Percentiles rank a stretch among this genome's conserved stretches.
These are phyloP conservation scores for Penicillium sp. DNA, from an alignment of 2,329 filamentous ascomycete species.

Conservation along the genomic window DNA sequence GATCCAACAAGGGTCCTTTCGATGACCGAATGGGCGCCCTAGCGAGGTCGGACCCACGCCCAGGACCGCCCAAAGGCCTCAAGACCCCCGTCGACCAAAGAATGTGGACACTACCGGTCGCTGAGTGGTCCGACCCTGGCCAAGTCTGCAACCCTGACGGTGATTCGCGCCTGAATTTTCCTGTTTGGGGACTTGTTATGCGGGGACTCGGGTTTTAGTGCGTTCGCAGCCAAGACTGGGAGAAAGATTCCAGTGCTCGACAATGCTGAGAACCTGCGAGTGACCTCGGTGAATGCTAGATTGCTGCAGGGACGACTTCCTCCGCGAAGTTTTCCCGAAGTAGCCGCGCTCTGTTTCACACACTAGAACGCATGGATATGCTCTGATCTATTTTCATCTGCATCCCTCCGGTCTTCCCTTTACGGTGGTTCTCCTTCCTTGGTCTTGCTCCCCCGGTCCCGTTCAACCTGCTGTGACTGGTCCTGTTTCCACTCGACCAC, in stretches of 20 bases:
- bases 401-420: not conserved
- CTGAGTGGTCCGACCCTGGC: slow-evolving; percentile 17
- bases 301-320: slow-evolving; percentile 1
- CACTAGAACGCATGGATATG: slow-evolving; percentile 10
- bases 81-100: not conserved
- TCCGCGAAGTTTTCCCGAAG: slow-evolving; percentile 8
- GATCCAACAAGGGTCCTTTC: slow-evolving; percentile 7
- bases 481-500: not conserved
- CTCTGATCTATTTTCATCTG: not conserved
- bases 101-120: not conserved
- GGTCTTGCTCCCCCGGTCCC: not conserved
- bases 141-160: slow-evolving; percentile 16
- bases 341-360: slow-evolving; percentile 12
- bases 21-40: slow-evolving; percentile 1
- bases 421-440: not conserved
- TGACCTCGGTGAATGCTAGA: slow-evolving; percentile 1
- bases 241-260: slow-evolving; percentile 4
- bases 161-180: slow-evolving; percentile 16
- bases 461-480: not conserved
- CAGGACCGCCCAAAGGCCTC: not conserved
- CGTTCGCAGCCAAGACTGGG: slow-evolving; percentile 7
- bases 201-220: slow-evolving; percentile 16
- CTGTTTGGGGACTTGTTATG: slow-evolving; percentile 5
- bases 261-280: not conserved
- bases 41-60: not conserved